A percentile compares a stretch with the other conserved stretches of the same genome.
Conservation (phyloP, 345 rosid genomes). For the Cochlearia excelsa region DNA sequence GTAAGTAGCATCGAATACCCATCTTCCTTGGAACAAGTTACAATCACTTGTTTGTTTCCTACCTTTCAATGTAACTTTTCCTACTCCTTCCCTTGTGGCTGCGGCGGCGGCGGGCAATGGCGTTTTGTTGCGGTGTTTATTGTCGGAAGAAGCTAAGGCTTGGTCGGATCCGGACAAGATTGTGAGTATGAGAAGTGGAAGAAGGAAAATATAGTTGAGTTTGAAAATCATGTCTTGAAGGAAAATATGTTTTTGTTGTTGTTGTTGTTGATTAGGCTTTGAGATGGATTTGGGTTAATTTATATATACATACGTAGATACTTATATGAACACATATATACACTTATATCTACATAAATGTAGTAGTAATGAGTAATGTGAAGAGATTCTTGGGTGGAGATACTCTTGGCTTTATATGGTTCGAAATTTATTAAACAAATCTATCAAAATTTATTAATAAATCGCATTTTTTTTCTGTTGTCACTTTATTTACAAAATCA, state of each 20-base stretch:
- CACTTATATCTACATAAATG: conserved; percentile 4
- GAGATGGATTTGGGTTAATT: conserved; percentile 9
- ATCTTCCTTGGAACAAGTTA: conserved; percentile 76
- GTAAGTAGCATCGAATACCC: conserved; percentile 66
- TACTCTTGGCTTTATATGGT: conserved; percentile 15
- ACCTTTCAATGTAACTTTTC: conserved; percentile 39
- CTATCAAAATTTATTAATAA: neutral
- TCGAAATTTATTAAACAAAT: neutral
- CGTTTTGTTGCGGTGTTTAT: conserved; percentile 1
- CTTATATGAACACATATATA: neutral
- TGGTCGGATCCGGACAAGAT: conserved; percentile 29
- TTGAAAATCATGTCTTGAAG: conserved; percentile 33
- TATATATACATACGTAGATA: conserved; percentile 24
- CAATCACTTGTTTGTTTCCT: conserved; percentile 57
- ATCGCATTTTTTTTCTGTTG: neutral
- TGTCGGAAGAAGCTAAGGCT: conserved; percentile 26
- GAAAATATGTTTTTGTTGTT: neutral
- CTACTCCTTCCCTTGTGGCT: conserved; percentile 33
- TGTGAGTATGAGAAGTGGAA: conserved; percentile 28
- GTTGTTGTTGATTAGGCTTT: conserved; percentile 5
- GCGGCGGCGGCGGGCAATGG: conserved; percentile 3
- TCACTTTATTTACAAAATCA: no score
- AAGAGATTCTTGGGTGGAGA: conserved; percentile 25
- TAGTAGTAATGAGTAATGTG: conserved; percentile 13
- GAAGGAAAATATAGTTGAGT: conserved; percentile 28